phyloP scores from a whole-genome alignment of 768 basidiomycete species.

The Auricularia auricula-judae region DNA sequence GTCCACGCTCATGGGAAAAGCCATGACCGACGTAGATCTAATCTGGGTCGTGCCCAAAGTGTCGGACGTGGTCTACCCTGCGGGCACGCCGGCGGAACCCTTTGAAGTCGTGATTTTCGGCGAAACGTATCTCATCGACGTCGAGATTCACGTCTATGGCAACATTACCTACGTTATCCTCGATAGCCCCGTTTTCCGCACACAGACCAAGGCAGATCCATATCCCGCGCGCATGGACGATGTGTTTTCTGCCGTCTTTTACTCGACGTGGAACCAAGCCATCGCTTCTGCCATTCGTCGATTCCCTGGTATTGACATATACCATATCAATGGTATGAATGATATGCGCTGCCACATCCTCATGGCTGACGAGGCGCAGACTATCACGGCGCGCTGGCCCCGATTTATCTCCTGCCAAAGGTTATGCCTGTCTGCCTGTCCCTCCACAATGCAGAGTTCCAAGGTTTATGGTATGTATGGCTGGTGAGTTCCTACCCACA shows the following conservation, averaged over 20 bases:
- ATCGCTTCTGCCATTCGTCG: conserved; percentile 87
- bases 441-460: conserved; percentile 95
- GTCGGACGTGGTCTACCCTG: conserved; percentile 87
- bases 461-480: conserved; percentile 62
- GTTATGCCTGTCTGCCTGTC: conserved; percentile 85
- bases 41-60: conserved; percentile 94
- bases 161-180: conserved; percentile 93
- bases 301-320: conserved; percentile 79
- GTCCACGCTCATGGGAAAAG: conserved; percentile 96
- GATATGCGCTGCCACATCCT: not conserved
- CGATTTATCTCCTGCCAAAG: conserved; percentile 85
- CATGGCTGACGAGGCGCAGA: conserved; percentile 24
- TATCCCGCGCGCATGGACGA: conserved; percentile 98
- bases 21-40: conserved; percentile 93
- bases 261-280: conserved; percentile 97
- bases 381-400: conserved; percentile 87
- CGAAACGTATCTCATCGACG: conserved; percentile 90
- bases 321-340: conserved; percentile 58
- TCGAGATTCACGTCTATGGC: conserved; percentile 85
- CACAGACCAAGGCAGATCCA: conserved; percentile 91
- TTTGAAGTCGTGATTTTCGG: conserved; percentile 96
- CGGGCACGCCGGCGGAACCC: conserved; percentile 83
- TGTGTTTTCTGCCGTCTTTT: conserved; percentile 91
- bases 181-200: conserved; percentile 92
- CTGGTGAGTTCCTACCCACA: not conserved